These are phyloP conservation scores for Nicotiana attenuata DNA, from an alignment of 257 asterid species.

Conservation along the genomic window DNA sequence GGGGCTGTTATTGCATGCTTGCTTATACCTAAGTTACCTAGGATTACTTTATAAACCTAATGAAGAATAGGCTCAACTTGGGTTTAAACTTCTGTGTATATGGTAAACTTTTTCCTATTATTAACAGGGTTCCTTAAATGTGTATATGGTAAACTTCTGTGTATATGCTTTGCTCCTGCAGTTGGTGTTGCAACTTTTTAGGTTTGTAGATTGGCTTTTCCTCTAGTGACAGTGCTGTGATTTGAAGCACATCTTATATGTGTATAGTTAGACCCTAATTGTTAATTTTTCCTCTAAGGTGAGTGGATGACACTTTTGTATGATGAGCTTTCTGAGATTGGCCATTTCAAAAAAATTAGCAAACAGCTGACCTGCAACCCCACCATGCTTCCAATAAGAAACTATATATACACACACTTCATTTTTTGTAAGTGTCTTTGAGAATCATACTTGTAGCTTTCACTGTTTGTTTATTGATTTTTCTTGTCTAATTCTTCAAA, in stretches of 20 bases:
- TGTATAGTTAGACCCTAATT: background rate
- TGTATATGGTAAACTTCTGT: background rate
- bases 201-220: background rate
- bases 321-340: background rate
- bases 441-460: background rate
- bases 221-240: background rate
- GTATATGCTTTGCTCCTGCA: background rate
- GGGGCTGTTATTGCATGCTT: background rate
- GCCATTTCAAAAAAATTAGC: background rate
- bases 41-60: background rate
- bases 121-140: background rate
- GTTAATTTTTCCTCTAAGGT: background rate
- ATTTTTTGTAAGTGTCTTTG: background rate
- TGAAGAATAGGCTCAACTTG: background rate
- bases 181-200: background rate
- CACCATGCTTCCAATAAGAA: background rate
- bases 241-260: background rate
- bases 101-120: background rate
- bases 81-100: background rate
- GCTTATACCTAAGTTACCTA: background rate
- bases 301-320: background rate
- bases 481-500: constrained; percentile 15
- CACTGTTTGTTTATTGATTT: constrained; percentile 8
- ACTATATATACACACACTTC: background rate
- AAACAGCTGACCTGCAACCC: background rate